A percentile compares a stretch with the other conserved stretches of the same genome.
Evolutionary conservation across 108 stramenopile genomes (phyloP).

Genomic region (Fistulifera pelliculosa): DNA sequence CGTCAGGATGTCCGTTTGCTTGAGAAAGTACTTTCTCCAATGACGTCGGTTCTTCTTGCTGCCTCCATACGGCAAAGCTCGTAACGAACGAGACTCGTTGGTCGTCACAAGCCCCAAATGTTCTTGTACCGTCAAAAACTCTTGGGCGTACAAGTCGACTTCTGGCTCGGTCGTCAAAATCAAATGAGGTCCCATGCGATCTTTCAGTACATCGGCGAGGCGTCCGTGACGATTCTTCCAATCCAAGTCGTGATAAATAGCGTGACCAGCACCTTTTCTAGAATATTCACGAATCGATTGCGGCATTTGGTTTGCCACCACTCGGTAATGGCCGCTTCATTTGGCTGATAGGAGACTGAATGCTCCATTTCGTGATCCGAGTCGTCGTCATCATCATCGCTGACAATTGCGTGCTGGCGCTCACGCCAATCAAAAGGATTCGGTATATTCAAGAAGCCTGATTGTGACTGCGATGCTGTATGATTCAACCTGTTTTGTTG

Average conservation of each 20-base stretch:
- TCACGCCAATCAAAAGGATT: conserved; percentile 9
- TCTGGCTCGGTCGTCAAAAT: conserved; percentile 60
- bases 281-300: conserved; percentile 48
- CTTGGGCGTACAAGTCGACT: conserved; percentile 36
- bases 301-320: conserved; percentile 48
- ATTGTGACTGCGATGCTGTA: background rate
- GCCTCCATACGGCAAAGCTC: conserved; percentile 54
- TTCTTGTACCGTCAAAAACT: conserved; percentile 45
- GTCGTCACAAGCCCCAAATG: conserved; percentile 26
- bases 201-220: conserved; percentile 48
- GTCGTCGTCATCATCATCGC: conserved; percentile 10
- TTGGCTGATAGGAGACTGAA: conserved; percentile 11
- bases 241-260: conserved; percentile 58
- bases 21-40: conserved; percentile 57
- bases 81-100: conserved; percentile 20
- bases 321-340: conserved; percentile 19
- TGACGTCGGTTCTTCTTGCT: conserved; percentile 27
- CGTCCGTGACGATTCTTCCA: conserved; percentile 54
- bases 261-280: conserved; percentile 65
- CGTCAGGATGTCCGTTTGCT: conserved; percentile 45
- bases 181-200: conserved; percentile 67
- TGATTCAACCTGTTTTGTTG: conserved; percentile 33
- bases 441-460: background rate
- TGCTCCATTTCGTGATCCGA: conserved; percentile 10
- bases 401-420: conserved; percentile 5